phyloP scores from a whole-genome alignment of 441 rosid genomes.

The Erodium trifolium region DNA sequence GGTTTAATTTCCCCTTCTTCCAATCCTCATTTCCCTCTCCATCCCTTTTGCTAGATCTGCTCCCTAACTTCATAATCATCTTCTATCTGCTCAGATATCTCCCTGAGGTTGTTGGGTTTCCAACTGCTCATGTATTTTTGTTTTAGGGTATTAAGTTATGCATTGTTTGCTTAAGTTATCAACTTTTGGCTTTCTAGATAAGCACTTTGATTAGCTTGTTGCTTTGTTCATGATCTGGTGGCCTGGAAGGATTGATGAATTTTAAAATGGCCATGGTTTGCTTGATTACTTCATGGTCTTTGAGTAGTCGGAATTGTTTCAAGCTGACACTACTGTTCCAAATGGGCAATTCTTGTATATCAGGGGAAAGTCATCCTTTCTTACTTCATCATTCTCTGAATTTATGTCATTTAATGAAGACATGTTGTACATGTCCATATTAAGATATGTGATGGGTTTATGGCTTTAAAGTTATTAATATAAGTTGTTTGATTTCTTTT shows the following conservation, averaged over 20 bases:
- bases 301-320: not conserved
- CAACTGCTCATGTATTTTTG: not conserved
- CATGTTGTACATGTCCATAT: not conserved
- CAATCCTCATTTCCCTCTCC: not conserved
- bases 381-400: too few relatives aligned
- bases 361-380: not conserved
- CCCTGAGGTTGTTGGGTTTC: not conserved
- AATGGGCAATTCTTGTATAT: not conserved
- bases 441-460: not conserved
- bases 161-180: constrained; percentile 17
- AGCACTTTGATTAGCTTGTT: constrained; percentile 1
- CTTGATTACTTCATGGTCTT: not conserved
- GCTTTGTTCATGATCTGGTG: not conserved
- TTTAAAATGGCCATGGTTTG: not conserved
- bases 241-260: not conserved
- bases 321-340: not conserved
- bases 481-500: constrained; percentile 19
- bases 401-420: not conserved
- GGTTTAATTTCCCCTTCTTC: constrained; percentile 16
- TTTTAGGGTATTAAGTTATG: not conserved
- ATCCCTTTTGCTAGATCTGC: constrained; percentile 17
- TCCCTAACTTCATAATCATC: constrained; percentile 7
- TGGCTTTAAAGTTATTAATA: not conserved
- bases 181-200: not conserved
- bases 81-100: constrained; percentile 11